Conservation (phyloP, 495 filamentous ascomycete genomes). For the Hypoxylon fragiforme region DNA sequence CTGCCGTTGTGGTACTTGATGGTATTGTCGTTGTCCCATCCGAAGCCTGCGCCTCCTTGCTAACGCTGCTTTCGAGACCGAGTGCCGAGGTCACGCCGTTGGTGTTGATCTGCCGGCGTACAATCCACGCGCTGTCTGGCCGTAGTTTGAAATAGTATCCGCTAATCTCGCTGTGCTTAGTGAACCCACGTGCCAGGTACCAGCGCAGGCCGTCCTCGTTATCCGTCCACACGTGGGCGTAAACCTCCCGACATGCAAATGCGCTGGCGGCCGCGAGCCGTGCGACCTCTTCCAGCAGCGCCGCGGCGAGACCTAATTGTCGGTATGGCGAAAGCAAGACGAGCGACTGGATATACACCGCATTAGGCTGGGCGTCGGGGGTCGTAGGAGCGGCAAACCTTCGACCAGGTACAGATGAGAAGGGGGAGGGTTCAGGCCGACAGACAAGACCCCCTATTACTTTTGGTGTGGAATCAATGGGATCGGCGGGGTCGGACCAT, state of each 20-base stretch:
- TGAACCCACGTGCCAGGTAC: conserved; percentile 85
- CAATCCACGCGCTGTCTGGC: conserved; percentile 77
- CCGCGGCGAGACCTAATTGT: conserved; percentile 73
- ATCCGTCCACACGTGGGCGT: conserved; percentile 93
- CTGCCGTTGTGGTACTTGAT: conserved; percentile 36
- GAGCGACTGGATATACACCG: conserved; percentile 88
- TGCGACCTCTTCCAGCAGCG: conserved; percentile 65
- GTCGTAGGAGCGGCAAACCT: conserved; percentile 3
- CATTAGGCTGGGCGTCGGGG: conserved; percentile 38
- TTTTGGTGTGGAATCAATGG: conserved; percentile 45
- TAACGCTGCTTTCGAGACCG: neutral
- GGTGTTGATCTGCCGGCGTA: conserved; percentile 52
- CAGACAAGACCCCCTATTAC: conserved; percentile 85
- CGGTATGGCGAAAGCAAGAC: conserved; percentile 83
- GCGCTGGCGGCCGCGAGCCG: conserved; percentile 42
- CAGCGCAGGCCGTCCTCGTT: conserved; percentile 85
- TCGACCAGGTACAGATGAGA: conserved; percentile 15
- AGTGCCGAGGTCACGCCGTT: neutral
- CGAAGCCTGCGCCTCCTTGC: neutral
- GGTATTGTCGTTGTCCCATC: neutral
- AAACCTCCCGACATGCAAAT: conserved; percentile 49
- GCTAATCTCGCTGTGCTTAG: conserved; percentile 53
- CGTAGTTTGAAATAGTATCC: conserved; percentile 86
- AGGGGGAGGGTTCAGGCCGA: conserved; percentile 63
- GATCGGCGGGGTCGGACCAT: conserved; percentile 42